Conservation (phyloP, 139 green algal species). For the Auxenochlorella protothecoides region DNA sequence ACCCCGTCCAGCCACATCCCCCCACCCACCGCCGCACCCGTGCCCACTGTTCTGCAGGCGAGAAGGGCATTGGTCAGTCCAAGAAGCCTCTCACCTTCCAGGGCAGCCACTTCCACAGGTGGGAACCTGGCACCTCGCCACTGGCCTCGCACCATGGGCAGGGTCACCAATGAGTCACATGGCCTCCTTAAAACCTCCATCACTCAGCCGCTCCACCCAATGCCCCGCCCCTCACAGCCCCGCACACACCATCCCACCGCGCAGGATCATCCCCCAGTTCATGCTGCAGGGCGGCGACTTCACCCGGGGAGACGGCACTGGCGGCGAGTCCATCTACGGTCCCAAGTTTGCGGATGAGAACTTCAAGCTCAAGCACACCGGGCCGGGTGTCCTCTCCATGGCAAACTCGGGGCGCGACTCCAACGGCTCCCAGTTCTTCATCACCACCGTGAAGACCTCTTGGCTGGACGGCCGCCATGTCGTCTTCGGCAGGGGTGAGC, state of each 20-base stretch:
- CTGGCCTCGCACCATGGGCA: background rate
- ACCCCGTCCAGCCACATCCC: background rate
- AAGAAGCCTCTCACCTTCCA: constrained; percentile 80
- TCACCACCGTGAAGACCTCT: constrained; percentile 33
- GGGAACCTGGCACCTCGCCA: background rate
- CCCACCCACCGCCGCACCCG: background rate
- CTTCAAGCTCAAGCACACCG: constrained; percentile 73
- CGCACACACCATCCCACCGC: background rate
- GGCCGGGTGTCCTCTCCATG: constrained; percentile 61
- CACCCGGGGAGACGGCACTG: constrained; percentile 66
- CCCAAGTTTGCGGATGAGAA: constrained; percentile 79
- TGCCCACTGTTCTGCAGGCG: constrained; percentile 20
- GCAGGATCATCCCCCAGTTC: constrained; percentile 70
- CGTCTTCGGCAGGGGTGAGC: constrained; percentile 84
- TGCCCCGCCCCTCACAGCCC: constrained; percentile 1
- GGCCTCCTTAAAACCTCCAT: too few relatives aligned
- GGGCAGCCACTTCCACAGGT: constrained; percentile 70
- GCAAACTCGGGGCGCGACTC: constrained; percentile 70
- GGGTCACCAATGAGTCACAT: background rate
- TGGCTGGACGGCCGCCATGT: constrained; percentile 70
- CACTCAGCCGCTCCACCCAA: constrained; percentile 2
- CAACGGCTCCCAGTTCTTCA: constrained; percentile 72
- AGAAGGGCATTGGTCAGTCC: constrained; percentile 60
- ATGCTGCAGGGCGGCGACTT: constrained; percentile 89
- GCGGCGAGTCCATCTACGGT: constrained; percentile 85